These are phyloP conservation scores for Oxyria digyna DNA, from an alignment of 148 eudicot species.

Conservation along the genomic window DNA sequence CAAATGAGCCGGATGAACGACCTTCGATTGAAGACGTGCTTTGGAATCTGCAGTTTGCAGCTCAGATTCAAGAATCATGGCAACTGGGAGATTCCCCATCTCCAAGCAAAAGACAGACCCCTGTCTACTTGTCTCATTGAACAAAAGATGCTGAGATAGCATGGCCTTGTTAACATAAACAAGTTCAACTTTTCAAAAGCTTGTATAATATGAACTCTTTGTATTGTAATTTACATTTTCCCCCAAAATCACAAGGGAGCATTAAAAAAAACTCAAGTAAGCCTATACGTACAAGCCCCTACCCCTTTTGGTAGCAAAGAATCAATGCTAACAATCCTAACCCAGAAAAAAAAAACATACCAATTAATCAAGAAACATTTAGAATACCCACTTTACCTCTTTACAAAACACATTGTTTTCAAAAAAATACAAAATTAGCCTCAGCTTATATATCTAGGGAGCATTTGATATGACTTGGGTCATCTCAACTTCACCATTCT, in stretches of 20 bases:
- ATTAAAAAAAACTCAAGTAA: not conserved
- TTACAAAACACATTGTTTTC: conserved; percentile 15
- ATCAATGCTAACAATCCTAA: conserved; percentile 11
- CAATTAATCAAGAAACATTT: not conserved
- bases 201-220: not conserved
- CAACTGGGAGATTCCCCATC: conserved; percentile 18
- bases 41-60: conserved; percentile 76
- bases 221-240: not conserved
- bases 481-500: conserved; percentile 52
- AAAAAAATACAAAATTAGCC: not conserved
- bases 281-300: conserved; percentile 13
- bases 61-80: conserved; percentile 47
- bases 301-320: conserved; percentile 51
- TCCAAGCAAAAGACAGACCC: not conserved
- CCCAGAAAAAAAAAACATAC: conserved; percentile 13
- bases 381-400: conserved; percentile 5
- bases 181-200: too few relatives aligned
- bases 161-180: not conserved
- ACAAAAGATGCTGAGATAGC: not conserved
- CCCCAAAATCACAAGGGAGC: not conserved
- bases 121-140: not conserved
- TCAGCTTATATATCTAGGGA: conserved; percentile 6
- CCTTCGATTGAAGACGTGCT: conserved; percentile 69
- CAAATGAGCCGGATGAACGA: conserved; percentile 27
- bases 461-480: conserved; percentile 23